Conservation (phyloP, 2,329 filamentous ascomycete genomes). For the Fusarium drepaniforme region DNA sequence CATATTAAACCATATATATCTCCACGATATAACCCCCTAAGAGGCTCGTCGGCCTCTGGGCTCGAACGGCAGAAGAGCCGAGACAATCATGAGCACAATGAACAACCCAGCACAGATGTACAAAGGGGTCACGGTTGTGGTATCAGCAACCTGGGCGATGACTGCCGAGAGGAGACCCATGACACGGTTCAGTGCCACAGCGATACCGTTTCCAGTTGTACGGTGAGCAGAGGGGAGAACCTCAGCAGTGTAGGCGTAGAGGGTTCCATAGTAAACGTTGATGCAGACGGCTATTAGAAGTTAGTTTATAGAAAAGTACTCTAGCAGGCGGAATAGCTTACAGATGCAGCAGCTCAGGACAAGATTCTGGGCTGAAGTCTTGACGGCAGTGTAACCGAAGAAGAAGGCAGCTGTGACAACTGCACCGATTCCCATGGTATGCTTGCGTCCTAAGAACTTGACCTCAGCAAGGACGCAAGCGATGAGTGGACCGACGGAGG, state of each 20-base stretch:
- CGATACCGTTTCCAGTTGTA: conserved; percentile 60
- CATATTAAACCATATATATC: neutral
- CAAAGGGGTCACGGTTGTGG: conserved; percentile 70
- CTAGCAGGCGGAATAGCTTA: neutral
- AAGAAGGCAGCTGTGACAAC: conserved; percentile 55
- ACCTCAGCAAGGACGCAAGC: conserved; percentile 68
- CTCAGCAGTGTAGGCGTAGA: conserved; percentile 64
- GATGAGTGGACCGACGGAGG: conserved; percentile 73
- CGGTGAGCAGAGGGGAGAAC: conserved; percentile 65
- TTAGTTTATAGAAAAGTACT: neutral
- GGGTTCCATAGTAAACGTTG: conserved; percentile 71
- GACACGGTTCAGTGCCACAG: conserved; percentile 55
- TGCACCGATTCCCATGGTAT: conserved; percentile 57
- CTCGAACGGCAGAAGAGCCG: conserved; percentile 73
- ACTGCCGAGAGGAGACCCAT: conserved; percentile 27
- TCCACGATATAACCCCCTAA: neutral
- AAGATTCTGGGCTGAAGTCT: conserved; percentile 1
- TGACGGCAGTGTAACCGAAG: conserved; percentile 50
- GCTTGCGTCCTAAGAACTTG: conserved; percentile 65
- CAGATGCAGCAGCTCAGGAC: neutral
- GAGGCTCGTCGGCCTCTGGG: conserved; percentile 58
- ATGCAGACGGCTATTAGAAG: neutral
- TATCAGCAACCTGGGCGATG: conserved; percentile 63
- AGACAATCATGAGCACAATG: conserved; percentile 68
- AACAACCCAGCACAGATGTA: conserved; percentile 76